phyloP scores from a whole-genome alignment of 805 yeast genomes.

The Saturnispora galanensis region DNA sequence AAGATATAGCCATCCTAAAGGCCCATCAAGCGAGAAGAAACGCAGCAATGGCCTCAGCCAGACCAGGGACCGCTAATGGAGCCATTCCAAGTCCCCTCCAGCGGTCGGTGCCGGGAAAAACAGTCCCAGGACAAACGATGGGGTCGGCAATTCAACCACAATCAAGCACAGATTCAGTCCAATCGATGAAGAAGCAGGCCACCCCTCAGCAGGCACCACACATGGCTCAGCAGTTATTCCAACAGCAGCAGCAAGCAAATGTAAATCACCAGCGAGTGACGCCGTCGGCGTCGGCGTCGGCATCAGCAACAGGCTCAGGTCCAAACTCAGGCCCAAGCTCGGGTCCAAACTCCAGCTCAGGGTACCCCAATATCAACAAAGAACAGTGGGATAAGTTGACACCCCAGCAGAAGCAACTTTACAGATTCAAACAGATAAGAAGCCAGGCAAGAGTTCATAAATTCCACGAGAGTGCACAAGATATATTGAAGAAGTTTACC shows the following conservation, averaged over 20 bases:
- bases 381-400: constrained; percentile 27
- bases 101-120: constrained; percentile 8
- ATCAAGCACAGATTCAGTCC: background rate
- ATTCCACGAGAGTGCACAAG: constrained; percentile 63
- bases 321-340: background rate
- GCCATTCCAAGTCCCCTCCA: background rate
- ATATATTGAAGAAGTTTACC: constrained; percentile 66
- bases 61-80: background rate
- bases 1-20: constrained; percentile 24
- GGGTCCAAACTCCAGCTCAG: background rate
- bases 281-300: constrained; percentile 10
- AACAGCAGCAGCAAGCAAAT: constrained; percentile 10
- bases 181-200: background rate
- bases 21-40: constrained; percentile 20
- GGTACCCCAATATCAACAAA: constrained; percentile 12
- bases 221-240: constrained; percentile 9
- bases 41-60: constrained; percentile 1
- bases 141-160: background rate
- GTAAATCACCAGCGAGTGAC: constrained; percentile 7
- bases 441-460: constrained; percentile 39
- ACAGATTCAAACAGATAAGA: constrained; percentile 33
- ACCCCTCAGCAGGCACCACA: background rate
- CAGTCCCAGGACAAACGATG: constrained; percentile 8
- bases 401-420: constrained; percentile 33
- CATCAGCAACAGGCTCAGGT: constrained; percentile 3